phyloP scores from a whole-genome alignment of 2,329 filamentous ascomycete species.

The Hymenoscyphus salicellus region DNA sequence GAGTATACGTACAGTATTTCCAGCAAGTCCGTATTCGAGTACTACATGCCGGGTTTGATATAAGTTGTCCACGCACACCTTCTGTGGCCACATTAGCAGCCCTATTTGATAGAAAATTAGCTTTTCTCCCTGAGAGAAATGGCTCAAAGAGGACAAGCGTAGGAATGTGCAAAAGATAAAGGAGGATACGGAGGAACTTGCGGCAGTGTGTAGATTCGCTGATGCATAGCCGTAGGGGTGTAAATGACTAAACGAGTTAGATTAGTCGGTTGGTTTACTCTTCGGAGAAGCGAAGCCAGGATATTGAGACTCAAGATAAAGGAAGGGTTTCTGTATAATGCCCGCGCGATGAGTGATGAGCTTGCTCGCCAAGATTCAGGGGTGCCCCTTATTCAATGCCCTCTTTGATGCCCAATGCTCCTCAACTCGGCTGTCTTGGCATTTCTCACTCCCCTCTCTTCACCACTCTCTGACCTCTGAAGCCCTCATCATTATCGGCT shows the following conservation, averaged over 20 bases:
- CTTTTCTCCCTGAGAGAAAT: not conserved
- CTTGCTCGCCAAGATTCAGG: not conserved
- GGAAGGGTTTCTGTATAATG: no score
- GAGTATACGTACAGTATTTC: no score
- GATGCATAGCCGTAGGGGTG: not conserved
- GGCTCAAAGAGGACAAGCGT: not conserved
- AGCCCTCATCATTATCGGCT: not conserved
- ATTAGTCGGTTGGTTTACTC: not conserved
- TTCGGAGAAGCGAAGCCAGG: no score
- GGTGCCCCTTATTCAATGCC: not conserved
- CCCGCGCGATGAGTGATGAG: not conserved
- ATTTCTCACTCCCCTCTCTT: not conserved
- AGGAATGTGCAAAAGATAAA: not conserved
- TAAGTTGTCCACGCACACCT: not conserved
- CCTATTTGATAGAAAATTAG: not conserved
- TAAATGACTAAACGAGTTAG: not conserved
- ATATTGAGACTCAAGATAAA: no score
- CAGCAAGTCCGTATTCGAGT: not conserved
- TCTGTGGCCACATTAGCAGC: not conserved
- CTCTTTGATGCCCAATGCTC: not conserved
- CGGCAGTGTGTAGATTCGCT: not conserved
- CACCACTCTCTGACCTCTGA: not conserved
- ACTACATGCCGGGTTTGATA: not conserved
- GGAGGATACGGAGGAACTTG: not conserved
- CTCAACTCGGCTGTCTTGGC: not conserved